phyloP scores from a whole-genome alignment of 2,329 filamentous ascomycete genomes.

The Colletotrichum incanum region DNA sequence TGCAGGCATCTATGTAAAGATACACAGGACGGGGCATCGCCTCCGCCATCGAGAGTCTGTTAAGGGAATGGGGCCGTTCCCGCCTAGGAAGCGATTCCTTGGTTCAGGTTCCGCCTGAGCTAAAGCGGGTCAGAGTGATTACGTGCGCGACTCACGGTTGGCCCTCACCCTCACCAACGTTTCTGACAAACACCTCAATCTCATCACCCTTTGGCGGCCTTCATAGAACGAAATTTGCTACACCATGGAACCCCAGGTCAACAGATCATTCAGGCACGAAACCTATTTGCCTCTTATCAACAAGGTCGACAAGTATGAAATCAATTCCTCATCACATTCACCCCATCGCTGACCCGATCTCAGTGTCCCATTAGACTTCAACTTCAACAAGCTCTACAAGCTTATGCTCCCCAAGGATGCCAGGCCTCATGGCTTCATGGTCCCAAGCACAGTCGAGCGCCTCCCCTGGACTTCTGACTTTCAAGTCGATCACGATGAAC shows the following conservation, averaged over 20 bases:
- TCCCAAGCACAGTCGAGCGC: conserved; percentile 59
- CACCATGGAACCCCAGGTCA: background rate
- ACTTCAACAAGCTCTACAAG: conserved; percentile 61
- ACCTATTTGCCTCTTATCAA: conserved; percentile 52
- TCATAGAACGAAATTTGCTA: too few relatives aligned
- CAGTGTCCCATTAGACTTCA: conserved; percentile 65
- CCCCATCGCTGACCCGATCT: background rate
- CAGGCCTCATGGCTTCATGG: conserved; percentile 66
- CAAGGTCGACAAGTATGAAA: conserved; percentile 60
- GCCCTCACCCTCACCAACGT: background rate
- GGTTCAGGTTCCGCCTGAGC: background rate
- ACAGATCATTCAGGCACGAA: too few relatives aligned
- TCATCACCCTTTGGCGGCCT: background rate
- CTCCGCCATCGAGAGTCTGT: background rate
- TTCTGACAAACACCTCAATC: background rate
- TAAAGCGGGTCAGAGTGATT: background rate
- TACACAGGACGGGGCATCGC: background rate
- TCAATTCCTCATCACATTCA: conserved; percentile 18
- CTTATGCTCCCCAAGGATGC: conserved; percentile 62
- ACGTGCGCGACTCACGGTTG: background rate
- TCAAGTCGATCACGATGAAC: conserved; percentile 51
- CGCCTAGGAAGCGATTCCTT: background rate
- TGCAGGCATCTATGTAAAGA: background rate
- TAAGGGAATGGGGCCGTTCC: background rate
- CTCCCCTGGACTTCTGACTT: conserved; percentile 65